phyloP scores from a whole-genome alignment of 768 basidiomycete species.

The Lentinus tigrinus region DNA sequence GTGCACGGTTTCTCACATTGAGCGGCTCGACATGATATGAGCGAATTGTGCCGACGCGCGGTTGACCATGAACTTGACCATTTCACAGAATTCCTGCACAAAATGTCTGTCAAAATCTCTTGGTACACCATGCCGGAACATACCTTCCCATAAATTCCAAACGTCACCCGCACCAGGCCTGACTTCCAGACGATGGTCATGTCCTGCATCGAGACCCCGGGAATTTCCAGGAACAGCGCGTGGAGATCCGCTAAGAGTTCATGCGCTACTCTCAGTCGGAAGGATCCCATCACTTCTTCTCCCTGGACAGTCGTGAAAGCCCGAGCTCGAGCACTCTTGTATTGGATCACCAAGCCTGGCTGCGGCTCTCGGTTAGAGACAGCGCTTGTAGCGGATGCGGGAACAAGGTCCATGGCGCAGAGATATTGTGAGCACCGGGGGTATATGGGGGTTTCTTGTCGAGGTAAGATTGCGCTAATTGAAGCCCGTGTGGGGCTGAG shows the following conservation, averaged over 20 bases:
- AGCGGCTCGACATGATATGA: not conserved
- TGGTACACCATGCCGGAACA: not conserved
- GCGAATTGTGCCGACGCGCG: not conserved
- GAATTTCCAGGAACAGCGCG: not conserved
- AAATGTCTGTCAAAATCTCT: not conserved
- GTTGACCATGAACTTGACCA: not conserved
- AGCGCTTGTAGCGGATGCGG: not conserved
- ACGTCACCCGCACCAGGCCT: not conserved
- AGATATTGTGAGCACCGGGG: not conserved
- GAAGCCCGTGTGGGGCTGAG: no score
- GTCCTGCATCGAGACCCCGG: not conserved
- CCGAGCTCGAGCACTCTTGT: not conserved
- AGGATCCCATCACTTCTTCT: not conserved
- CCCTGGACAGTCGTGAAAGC: not conserved
- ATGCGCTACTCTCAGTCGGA: not conserved
- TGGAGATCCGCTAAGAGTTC: not conserved
- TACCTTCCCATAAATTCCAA: not conserved
- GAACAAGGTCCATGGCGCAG: not conserved
- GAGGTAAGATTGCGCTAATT: no score
- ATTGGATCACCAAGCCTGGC: not conserved
- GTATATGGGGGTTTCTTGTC: no score
- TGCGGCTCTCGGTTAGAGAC: not conserved
- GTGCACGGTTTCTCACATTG: not conserved
- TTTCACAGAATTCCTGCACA: not conserved
- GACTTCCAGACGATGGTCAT: not conserved